phyloP scores from a whole-genome alignment of 176 grass and related monocot genomes.

The Ampelocalamus luodianensis region DNA sequence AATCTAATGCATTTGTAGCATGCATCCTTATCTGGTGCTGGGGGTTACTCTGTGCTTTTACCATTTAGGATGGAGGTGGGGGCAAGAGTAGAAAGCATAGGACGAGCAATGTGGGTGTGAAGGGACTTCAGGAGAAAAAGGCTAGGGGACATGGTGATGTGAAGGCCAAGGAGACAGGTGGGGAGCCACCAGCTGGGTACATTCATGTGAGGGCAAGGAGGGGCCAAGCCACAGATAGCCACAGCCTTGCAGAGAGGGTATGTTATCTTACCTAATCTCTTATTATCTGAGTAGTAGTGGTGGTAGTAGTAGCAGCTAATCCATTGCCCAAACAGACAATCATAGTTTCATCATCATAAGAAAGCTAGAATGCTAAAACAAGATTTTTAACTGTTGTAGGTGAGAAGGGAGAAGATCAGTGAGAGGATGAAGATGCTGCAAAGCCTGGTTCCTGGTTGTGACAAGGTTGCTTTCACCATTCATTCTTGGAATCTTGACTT shows the following conservation, averaged over 20 bases:
- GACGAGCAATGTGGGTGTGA: conserved; percentile 36
- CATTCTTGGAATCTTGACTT: not conserved
- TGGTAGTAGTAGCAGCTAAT: not conserved
- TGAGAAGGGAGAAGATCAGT: conserved; percentile 40
- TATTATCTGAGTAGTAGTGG: not conserved
- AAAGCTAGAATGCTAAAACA: not conserved
- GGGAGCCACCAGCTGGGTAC: conserved; percentile 38
- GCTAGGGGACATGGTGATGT: conserved; percentile 1
- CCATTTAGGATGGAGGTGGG: conserved; percentile 31
- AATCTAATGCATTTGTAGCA: conserved; percentile 9
- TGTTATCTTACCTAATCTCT: not conserved
- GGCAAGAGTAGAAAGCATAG: conserved; percentile 32
- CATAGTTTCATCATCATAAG: not conserved
- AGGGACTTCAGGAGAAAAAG: conserved; percentile 18
- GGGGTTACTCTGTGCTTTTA: conserved; percentile 14
- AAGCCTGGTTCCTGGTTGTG: conserved; percentile 50
- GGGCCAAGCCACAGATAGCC: conserved; percentile 41
- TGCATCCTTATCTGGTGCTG: not conserved
- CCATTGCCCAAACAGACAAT: not conserved
- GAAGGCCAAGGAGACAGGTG: conserved; percentile 34
- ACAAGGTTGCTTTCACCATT: conserved; percentile 17
- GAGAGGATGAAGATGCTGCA: conserved; percentile 49
- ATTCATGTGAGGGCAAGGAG: conserved; percentile 46
- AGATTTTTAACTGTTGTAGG: not conserved
- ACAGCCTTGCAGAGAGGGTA: conserved; percentile 4